phyloP scores from a whole-genome alignment of 2,329 filamentous ascomycete species.

The Fonsecaea pugnacius region DNA sequence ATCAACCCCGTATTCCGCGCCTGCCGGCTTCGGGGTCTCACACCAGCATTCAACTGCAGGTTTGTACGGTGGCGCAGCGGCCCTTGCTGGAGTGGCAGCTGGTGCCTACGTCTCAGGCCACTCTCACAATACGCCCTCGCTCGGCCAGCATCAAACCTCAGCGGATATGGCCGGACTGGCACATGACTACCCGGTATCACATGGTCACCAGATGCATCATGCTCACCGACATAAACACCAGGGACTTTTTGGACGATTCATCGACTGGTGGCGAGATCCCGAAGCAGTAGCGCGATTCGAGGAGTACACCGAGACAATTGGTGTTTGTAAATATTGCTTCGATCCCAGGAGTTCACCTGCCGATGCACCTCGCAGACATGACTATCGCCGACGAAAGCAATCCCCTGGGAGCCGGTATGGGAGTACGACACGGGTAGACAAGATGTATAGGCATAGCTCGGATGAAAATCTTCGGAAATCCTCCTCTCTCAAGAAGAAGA shows the following conservation, averaged over 20 bases:
- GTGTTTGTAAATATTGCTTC: constrained; percentile 68
- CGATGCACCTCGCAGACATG: constrained; percentile 65
- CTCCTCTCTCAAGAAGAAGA: constrained; percentile 56
- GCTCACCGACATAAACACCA: constrained; percentile 55
- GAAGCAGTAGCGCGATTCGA: constrained; percentile 69
- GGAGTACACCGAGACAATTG: constrained; percentile 70
- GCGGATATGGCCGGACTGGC: neutral
- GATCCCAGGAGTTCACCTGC: constrained; percentile 61
- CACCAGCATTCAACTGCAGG: constrained; percentile 39
- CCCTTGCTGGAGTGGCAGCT: constrained; percentile 47
- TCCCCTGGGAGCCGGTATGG: constrained; percentile 43
- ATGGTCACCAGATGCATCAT: constrained; percentile 27
- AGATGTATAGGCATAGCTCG: constrained; percentile 63
- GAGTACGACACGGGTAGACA: constrained; percentile 57
- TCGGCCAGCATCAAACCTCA: constrained; percentile 43
- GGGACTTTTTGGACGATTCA: constrained; percentile 60
- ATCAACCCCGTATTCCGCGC: constrained; percentile 37
- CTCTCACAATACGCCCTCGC: constrained; percentile 41
- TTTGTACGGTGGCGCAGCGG: constrained; percentile 43
- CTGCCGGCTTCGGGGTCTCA: constrained; percentile 14
- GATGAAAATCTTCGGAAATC: constrained; percentile 53
- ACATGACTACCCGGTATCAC: constrained; percentile 1
- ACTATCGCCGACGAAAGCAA: constrained; percentile 50
- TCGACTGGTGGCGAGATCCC: constrained; percentile 66
- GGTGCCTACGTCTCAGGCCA: constrained; percentile 48